Evolutionary conservation across 257 asterid genomes (phyloP).

Genomic region (Salvia splendens): DNA sequence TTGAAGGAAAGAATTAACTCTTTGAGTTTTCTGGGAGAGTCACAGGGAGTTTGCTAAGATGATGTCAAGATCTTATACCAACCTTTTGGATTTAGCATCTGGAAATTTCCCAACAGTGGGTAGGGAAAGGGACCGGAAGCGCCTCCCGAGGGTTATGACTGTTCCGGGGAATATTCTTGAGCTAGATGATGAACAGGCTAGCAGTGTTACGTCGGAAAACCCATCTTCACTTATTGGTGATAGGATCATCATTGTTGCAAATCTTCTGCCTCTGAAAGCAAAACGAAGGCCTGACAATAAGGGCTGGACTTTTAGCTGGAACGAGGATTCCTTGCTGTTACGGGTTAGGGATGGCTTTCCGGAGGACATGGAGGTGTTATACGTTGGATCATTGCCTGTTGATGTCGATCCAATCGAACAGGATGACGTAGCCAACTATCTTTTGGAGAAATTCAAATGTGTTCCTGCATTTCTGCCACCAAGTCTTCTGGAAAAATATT

Average conservation of each 20-base stretch:
- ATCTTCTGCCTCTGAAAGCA: conserved; percentile 52
- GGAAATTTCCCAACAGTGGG: conserved; percentile 78
- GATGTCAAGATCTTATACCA: conserved; percentile 94
- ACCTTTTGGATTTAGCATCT: conserved; percentile 84
- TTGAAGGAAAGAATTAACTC: conserved; percentile 25
- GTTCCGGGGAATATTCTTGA: conserved; percentile 81
- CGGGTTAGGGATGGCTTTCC: conserved; percentile 54
- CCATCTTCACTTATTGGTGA: conserved; percentile 73
- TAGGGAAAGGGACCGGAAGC: conserved; percentile 69
- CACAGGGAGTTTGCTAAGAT: conserved; percentile 46
- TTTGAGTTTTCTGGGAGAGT: conserved; percentile 25
- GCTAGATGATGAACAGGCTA: conserved; percentile 79
- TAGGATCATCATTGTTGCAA: conserved; percentile 63
- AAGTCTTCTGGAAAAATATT: conserved; percentile 59
- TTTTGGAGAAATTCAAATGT: conserved; percentile 72
- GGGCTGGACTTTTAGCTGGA: conserved; percentile 71
- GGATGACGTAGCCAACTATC: conserved; percentile 73
- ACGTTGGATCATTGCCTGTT: conserved; percentile 52
- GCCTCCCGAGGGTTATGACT: conserved; percentile 79
- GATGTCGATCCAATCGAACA: conserved; percentile 60
- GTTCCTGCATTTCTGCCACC: conserved; percentile 83
- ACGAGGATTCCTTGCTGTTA: conserved; percentile 51
- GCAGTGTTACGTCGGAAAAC: conserved; percentile 70
- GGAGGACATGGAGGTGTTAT: conserved; percentile 55
- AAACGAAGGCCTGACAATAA: conserved; percentile 69